Evolutionary conservation across 2,329 filamentous ascomycete species (phyloP).

Genomic region (Juglanconis oblonga): DNA sequence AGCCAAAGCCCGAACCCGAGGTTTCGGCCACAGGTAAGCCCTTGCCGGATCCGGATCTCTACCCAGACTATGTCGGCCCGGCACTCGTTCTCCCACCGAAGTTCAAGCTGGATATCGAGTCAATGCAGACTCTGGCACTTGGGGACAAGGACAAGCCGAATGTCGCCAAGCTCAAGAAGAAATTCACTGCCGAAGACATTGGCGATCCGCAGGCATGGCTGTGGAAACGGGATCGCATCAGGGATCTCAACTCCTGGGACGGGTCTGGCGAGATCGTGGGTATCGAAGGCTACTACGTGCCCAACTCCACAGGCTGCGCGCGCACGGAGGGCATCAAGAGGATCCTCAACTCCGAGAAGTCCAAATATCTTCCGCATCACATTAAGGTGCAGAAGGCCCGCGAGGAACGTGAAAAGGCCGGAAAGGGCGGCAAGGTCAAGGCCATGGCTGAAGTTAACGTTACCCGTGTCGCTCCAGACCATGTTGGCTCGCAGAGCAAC

Average conservation of each 20-base stretch:
- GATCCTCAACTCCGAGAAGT: slow-evolving; percentile 96
- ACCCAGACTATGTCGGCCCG: slow-evolving; percentile 45
- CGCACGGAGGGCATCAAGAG: slow-evolving; percentile 92
- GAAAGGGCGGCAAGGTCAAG: slow-evolving; percentile 62
- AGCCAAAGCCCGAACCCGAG: slow-evolving; percentile 31
- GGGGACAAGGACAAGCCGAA: slow-evolving; percentile 47
- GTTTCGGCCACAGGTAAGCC: slow-evolving; percentile 31
- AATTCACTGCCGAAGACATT: slow-evolving; percentile 41
- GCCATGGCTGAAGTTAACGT: slow-evolving; percentile 66
- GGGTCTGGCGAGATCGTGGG: slow-evolving; percentile 26
- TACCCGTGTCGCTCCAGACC: slow-evolving; percentile 72
- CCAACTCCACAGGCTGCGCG: slow-evolving; percentile 80
- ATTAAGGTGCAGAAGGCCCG: slow-evolving; percentile 91
- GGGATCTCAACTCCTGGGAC: slow-evolving; percentile 49
- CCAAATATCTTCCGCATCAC: slow-evolving; percentile 94
- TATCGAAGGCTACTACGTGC: slow-evolving; percentile 73
- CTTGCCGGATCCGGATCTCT: slow-evolving; percentile 42
- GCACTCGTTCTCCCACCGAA: slow-evolving; percentile 44
- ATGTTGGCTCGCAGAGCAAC: slow-evolving; percentile 79
- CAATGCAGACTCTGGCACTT: slow-evolving; percentile 43
- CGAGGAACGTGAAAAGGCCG: slow-evolving; percentile 78
- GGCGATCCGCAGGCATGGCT: slow-evolving; percentile 54
- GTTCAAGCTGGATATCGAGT: slow-evolving; percentile 43
- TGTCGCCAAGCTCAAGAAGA: slow-evolving; percentile 45
- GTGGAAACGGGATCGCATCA: slow-evolving; percentile 54